Evolutionary conservation across 345 rosid species (phyloP).

Genomic region (Eucalyptus paniculata): DNA sequence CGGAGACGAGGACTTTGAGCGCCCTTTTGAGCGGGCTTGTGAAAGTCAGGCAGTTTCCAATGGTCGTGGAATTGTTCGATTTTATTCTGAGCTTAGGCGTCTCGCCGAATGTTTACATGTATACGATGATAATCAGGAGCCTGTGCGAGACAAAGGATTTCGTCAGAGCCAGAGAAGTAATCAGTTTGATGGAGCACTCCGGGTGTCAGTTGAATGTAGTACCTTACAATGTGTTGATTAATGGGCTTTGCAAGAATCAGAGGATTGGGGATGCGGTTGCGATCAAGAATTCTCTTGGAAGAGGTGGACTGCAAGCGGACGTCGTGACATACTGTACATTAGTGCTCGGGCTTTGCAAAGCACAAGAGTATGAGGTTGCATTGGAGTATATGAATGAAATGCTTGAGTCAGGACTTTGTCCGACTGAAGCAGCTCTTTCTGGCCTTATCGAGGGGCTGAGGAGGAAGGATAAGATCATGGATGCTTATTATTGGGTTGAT

Average conservation of each 20-base stretch:
- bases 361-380: constrained; percentile 43
- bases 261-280: constrained; percentile 55
- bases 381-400: constrained; percentile 50
- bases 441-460: constrained; percentile 61
- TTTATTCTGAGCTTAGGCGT: constrained; percentile 33
- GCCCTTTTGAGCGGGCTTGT: constrained; percentile 53
- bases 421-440: constrained; percentile 64
- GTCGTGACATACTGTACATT: constrained; percentile 65
- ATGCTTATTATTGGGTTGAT: constrained; percentile 47
- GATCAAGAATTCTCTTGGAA: constrained; percentile 38
- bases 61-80: constrained; percentile 50
- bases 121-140: constrained; percentile 48
- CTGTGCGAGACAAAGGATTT: constrained; percentile 68
- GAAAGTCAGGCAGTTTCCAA: constrained; percentile 34
- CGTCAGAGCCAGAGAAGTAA: constrained; percentile 44
- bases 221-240: constrained; percentile 63
- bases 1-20: constrained; percentile 67
- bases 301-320: constrained; percentile 37
- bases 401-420: constrained; percentile 43
- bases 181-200: constrained; percentile 37
- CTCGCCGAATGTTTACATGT: constrained; percentile 45
- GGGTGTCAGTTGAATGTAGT: constrained; percentile 47
- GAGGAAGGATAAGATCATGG: constrained; percentile 38
- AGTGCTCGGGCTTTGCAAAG: constrained; percentile 61
- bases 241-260: constrained; percentile 71